These are phyloP conservation scores for Zostera marina DNA, from an alignment of 116 monocot genomes.

Conservation along the genomic window DNA sequence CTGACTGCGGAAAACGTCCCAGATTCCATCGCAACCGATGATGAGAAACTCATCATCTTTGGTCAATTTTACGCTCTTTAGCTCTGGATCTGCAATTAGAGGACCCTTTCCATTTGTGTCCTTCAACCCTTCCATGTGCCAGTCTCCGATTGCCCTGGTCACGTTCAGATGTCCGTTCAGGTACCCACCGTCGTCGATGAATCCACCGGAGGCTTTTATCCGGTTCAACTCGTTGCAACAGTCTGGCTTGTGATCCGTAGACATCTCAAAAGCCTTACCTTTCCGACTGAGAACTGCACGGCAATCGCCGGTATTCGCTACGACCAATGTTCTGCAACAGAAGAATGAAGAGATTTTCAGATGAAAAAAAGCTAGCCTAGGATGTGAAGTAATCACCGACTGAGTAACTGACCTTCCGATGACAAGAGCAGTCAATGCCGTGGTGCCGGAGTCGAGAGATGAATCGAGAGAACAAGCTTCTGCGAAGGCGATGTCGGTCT, in stretches of 20 bases:
- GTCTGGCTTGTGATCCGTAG: conserved; percentile 30
- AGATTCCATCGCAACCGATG: conserved; percentile 42
- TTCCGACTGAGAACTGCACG: conserved; percentile 26
- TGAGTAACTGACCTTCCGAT: conserved; percentile 22
- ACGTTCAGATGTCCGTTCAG: conserved; percentile 39
- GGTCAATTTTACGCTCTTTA: conserved; percentile 9
- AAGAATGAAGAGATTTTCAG: neutral
- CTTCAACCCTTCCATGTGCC: conserved; percentile 27
- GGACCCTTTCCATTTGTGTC: conserved; percentile 11
- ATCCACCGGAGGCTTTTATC: conserved; percentile 26
- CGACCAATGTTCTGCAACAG: conserved; percentile 13
- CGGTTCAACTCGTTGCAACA: conserved; percentile 14
- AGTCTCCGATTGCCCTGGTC: conserved; percentile 32
- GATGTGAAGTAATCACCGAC: neutral
- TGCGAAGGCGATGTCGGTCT: conserved; percentile 20
- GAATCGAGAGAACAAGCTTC: conserved; percentile 12
- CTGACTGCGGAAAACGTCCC: conserved; percentile 44
- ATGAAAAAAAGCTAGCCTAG: neutral
- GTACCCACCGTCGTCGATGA: conserved; percentile 30
- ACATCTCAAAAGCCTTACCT: conserved; percentile 29
- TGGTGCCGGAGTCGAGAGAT: conserved; percentile 22
- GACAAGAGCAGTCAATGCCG: conserved; percentile 23
- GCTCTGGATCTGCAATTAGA: conserved; percentile 35
- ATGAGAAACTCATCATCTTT: conserved; percentile 48
- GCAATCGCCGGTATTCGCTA: conserved; percentile 44